These are phyloP conservation scores for Fusarium udum DNA, from an alignment of 2,329 filamentous ascomycete species.

Conservation along the genomic window DNA sequence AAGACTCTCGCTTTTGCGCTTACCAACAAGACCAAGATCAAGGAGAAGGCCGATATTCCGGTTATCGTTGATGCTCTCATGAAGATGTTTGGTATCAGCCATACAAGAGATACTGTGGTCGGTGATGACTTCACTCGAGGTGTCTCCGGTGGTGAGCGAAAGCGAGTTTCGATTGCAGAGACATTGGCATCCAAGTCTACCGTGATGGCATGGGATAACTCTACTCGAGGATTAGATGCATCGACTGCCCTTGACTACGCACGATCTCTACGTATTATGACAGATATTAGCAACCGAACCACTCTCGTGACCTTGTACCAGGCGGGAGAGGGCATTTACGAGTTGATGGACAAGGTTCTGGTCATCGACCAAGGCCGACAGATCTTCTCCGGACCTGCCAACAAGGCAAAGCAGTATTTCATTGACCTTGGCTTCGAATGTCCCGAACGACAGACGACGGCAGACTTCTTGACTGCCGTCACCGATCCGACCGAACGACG, in stretches of 20 bases:
- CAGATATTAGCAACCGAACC: slow-evolving; percentile 74
- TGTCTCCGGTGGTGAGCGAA: slow-evolving; percentile 82
- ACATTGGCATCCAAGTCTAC: slow-evolving; percentile 77
- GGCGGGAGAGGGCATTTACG: slow-evolving; percentile 56
- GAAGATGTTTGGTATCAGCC: slow-evolving; percentile 81
- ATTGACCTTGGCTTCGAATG: slow-evolving; percentile 74
- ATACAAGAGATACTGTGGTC: slow-evolving; percentile 78
- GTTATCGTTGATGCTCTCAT: slow-evolving; percentile 75
- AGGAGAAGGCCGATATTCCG: slow-evolving; percentile 69
- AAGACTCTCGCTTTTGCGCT: slow-evolving; percentile 81
- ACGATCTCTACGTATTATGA: slow-evolving; percentile 75
- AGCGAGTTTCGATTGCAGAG: slow-evolving; percentile 82
- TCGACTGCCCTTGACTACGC: slow-evolving; percentile 83
- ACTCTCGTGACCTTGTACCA: slow-evolving; percentile 57
- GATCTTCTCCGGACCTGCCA: slow-evolving; percentile 72
- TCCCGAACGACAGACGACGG: slow-evolving; percentile 72
- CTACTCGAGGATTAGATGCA: slow-evolving; percentile 80
- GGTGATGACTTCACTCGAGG: slow-evolving; percentile 78
- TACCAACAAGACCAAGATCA: slow-evolving; percentile 77
- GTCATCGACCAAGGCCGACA: slow-evolving; percentile 76
- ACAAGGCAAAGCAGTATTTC: slow-evolving; percentile 73
- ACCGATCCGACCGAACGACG: slow-evolving; percentile 72
- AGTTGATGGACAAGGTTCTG: slow-evolving; percentile 79
- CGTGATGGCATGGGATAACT: slow-evolving; percentile 83
- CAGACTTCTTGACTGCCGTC: slow-evolving; percentile 48